A percentile compares a stretch with the other conserved stretches of the same genome.
phyloP scores from a whole-genome alignment of 192 early-diverging fungal species.

The Allomyces arbusculus region DNA sequence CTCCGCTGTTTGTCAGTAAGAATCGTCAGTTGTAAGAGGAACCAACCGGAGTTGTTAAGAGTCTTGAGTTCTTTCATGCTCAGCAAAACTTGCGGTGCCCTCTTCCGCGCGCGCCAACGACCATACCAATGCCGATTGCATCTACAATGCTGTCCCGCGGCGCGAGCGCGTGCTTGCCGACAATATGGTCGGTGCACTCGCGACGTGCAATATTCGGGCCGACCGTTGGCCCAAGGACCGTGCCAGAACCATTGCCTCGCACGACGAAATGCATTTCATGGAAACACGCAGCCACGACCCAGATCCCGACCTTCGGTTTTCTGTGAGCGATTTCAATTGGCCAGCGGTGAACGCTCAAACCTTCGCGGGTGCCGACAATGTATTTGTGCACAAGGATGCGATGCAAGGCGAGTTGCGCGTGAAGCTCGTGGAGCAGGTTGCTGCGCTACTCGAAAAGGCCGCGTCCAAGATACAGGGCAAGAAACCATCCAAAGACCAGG shows the following conservation, averaged over 20 bases:
- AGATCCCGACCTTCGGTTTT: slow-evolving; percentile 19
- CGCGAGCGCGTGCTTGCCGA: slow-evolving; percentile 2
- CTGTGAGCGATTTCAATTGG: slow-evolving; percentile 20
- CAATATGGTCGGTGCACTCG: slow-evolving; percentile 18
- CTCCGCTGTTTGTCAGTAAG: no score
- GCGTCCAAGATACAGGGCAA: slow-evolving; percentile 15
- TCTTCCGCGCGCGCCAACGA: neutral
- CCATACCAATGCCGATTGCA: neutral
- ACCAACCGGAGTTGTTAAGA: no score
- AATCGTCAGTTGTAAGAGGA: no score
- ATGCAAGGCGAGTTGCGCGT: slow-evolving; percentile 6
- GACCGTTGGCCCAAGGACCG: neutral
- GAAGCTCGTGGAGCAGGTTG: slow-evolving; percentile 7
- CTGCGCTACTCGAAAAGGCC: slow-evolving; percentile 14
- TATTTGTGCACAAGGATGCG: slow-evolving; percentile 15
- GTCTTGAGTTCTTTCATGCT: no score
- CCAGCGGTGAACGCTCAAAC: slow-evolving; percentile 10
- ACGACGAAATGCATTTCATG: neutral
- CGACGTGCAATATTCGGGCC: slow-evolving; percentile 22
- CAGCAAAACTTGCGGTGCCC: no score
- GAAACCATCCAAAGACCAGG: slow-evolving; percentile 15
- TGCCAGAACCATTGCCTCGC: slow-evolving; percentile 4
- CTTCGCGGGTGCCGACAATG: slow-evolving; percentile 7
- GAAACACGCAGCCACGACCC: slow-evolving; percentile 10
- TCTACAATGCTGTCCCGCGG: neutral